Evolutionary conservation across 345 rosid genomes (phyloP), one percentile per base, ranked within the genome.

Genomic region (Psidium friedrichsthalianum): DNA sequence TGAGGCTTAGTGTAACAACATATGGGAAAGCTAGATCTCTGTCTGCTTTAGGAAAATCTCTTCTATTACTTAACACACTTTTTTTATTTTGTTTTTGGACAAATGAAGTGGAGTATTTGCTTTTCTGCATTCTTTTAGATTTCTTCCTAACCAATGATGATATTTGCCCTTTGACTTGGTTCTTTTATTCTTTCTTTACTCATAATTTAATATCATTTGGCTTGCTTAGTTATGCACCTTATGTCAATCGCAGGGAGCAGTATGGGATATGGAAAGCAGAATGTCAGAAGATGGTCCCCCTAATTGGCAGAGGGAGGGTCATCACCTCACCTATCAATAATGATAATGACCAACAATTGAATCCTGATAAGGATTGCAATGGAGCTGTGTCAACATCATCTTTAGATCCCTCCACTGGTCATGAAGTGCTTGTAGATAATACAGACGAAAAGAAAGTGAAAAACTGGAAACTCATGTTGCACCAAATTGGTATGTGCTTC

Each of bases 401-500:
- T 69, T 40, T 69, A 36, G 47, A 36, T 69, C 47, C 80, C 80
- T 69, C 47, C 80, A 18, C 24, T 11, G 6, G 47, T 69, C 47
- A 69, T 83, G 85, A 49, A 57, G 74, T 56, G 85, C 22, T 53
- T 49, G 47, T 44, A 22, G 84, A 86, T n/a, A 54, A 51, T 49
- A 81, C 42, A 10, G 5, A 42, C 13, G 91, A 94, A 89, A 92
- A 93, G 90, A 94, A 90, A 90, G 94, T 89, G 59, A 90, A 91
- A 36, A 93, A 94, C 27, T 97, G 99, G 99, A 97, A 93, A 95
- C 95, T 92, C 84, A 74, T 88, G 27, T 88, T 95, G 90, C 98
- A 92, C 87, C 99, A 95, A 91, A 95, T 97, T 69, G 98, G 99
- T 97, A 93, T 57, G 85, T 87, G 83, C n/a, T 13, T 69, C 57